Conservation (phyloP, 2,329 filamentous ascomycete species). For the Chaetomium globosum region DNA sequence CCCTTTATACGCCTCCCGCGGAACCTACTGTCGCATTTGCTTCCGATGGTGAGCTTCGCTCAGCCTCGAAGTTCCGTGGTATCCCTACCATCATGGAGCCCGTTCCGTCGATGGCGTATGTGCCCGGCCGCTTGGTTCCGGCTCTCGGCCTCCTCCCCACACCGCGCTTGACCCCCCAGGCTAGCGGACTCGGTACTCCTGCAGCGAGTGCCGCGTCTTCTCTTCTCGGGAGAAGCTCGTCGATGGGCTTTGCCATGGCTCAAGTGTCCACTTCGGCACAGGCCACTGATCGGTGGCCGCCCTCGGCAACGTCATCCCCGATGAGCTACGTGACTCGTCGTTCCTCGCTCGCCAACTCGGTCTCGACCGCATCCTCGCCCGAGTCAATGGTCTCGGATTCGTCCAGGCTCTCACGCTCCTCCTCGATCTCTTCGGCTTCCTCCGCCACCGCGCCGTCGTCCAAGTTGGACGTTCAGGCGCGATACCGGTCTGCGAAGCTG, state of each 20-base stretch:
- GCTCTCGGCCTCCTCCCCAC: constrained; percentile 60
- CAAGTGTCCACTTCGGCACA: constrained; percentile 55
- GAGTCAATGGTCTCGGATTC: constrained; percentile 69
- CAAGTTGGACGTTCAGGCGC: constrained; percentile 64
- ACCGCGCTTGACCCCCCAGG: constrained; percentile 61
- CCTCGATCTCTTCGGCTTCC: constrained; percentile 66
- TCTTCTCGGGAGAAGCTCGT: constrained; percentile 53
- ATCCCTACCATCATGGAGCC: constrained; percentile 57
- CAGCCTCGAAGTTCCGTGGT: constrained; percentile 47
- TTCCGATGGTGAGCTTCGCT: constrained; percentile 47
- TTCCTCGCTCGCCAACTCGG: constrained; percentile 64
- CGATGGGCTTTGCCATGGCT: constrained; percentile 64
- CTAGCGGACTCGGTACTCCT: constrained; percentile 61
- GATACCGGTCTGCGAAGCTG: constrained; percentile 63
- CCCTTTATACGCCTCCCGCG: constrained; percentile 50
- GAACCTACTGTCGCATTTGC: constrained; percentile 43
- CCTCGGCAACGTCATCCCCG: constrained; percentile 54
- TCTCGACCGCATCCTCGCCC: constrained; percentile 65
- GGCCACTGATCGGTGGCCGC: constrained; percentile 57
- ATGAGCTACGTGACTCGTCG: constrained; percentile 57
- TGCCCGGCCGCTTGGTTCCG: constrained; percentile 53
- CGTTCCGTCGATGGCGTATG: constrained; percentile 47
- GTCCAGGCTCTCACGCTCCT: constrained; percentile 64
- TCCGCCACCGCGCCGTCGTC: constrained; percentile 63
- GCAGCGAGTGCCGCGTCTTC: constrained; percentile 58